Conservation (phyloP, 2,329 filamentous ascomycete genomes). For the Penicillium sp. region DNA sequence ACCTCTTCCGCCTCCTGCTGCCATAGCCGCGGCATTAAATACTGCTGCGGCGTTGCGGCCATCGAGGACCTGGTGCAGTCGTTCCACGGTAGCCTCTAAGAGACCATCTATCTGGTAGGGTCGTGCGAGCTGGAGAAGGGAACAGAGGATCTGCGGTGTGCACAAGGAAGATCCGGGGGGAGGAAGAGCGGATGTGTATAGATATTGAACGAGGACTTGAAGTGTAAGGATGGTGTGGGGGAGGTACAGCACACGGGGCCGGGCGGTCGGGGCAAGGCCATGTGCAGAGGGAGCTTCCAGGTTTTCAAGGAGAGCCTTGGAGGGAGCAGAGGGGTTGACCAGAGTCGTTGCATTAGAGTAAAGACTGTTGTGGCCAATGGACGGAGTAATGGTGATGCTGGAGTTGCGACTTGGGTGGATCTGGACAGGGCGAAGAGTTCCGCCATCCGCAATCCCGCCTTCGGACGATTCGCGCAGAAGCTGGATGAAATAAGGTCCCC, state of each 20-base stretch:
- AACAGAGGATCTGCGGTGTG: constrained; percentile 94
- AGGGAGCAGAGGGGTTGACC: constrained; percentile 32
- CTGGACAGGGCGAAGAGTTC: constrained; percentile 67
- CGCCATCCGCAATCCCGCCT: constrained; percentile 69
- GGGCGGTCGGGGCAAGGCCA: constrained; percentile 57
- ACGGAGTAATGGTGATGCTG: constrained; percentile 78
- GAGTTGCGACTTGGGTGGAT: constrained; percentile 71
- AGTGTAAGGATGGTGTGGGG: constrained; percentile 89
- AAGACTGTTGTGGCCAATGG: constrained; percentile 40
- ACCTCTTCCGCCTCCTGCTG: constrained; percentile 85
- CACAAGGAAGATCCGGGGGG: constrained; percentile 74
- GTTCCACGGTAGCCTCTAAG: constrained; percentile 87
- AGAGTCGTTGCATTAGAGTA: constrained; percentile 46
- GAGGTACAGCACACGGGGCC: constrained; percentile 85
- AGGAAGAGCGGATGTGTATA: constrained; percentile 90
- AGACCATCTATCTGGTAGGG: constrained; percentile 93
- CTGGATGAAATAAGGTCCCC: constrained; percentile 96
- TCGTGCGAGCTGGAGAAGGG: constrained; percentile 85
- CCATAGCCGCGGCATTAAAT: constrained; percentile 98
- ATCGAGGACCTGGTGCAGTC: constrained; percentile 84
- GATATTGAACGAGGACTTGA: constrained; percentile 84
- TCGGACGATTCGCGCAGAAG: constrained; percentile 78
- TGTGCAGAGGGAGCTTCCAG: constrained; percentile 57
- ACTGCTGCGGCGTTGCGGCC: constrained; percentile 93
- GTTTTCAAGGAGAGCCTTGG: constrained; percentile 39